Evolutionary conservation across 495 filamentous ascomycete species (phyloP).

Genomic region (Aspergillus saccharolyticus): DNA sequence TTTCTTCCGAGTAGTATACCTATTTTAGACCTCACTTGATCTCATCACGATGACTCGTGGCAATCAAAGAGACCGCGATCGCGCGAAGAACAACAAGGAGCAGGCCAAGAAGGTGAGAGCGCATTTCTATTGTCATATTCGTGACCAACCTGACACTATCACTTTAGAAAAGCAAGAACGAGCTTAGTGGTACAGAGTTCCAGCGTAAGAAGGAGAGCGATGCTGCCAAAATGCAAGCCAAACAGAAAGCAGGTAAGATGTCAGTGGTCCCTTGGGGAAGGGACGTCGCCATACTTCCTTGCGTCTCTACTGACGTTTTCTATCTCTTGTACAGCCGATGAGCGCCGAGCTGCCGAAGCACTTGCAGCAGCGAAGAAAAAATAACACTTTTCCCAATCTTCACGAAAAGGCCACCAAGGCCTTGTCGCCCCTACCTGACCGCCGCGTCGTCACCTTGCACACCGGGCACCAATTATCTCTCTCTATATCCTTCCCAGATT

Average conservation of each 20-base stretch:
- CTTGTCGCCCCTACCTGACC: background rate
- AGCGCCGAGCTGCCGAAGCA: conserved; percentile 16
- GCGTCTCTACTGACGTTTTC: background rate
- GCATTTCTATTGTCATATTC: background rate
- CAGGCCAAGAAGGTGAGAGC: conserved; percentile 38
- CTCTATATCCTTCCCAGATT: background rate
- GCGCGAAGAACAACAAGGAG: conserved; percentile 74
- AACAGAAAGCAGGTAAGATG: conserved; percentile 73
- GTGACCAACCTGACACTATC: background rate
- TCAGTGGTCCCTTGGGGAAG: background rate
- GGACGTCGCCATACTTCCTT: too few species aligned
- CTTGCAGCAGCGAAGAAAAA: conserved; percentile 21
- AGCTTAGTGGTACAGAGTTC: conserved; percentile 60
- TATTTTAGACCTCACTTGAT: background rate
- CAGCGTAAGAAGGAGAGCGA: conserved; percentile 67
- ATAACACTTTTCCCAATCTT: conserved; percentile 3
- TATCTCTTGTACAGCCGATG: conserved; percentile 7
- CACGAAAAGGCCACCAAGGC: background rate
- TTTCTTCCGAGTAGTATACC: background rate
- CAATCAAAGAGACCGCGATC: conserved; percentile 87
- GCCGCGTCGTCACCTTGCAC: background rate
- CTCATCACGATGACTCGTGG: conserved; percentile 72
- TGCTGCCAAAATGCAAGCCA: conserved; percentile 82
- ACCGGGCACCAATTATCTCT: background rate
- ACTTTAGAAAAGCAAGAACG: conserved; percentile 59